These are phyloP conservation scores for Melanomma pulvis-pyrius DNA, from an alignment of 495 filamentous ascomycete species.

Conservation along the genomic window DNA sequence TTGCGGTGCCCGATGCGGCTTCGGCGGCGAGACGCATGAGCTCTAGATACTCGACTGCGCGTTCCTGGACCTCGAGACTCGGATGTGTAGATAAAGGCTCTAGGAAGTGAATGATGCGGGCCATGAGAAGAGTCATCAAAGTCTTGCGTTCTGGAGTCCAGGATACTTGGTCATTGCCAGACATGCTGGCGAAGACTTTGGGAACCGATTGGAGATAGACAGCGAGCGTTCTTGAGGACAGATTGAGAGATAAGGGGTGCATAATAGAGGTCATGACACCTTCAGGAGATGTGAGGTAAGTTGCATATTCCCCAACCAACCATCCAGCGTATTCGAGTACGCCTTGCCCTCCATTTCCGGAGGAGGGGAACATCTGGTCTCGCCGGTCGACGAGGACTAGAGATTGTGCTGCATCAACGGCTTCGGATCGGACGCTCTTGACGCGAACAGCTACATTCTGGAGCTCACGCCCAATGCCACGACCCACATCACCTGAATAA, in stretches of 20 bases:
- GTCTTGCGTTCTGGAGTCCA: constrained; percentile 72
- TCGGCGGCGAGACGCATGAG: constrained; percentile 82
- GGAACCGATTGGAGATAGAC: constrained; percentile 84
- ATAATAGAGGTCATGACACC: constrained; percentile 72
- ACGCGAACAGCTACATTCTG: constrained; percentile 92
- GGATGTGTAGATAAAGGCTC: constrained; percentile 79
- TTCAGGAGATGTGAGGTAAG: constrained; percentile 64
- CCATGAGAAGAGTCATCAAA: constrained; percentile 71
- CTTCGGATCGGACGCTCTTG: constrained; percentile 71
- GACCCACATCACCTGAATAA: constrained; percentile 57
- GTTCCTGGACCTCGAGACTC: constrained; percentile 91
- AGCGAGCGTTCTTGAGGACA: constrained; percentile 65
- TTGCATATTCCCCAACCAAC: constrained; percentile 85
- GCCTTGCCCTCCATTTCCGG: constrained; percentile 56
- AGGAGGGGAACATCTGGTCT: constrained; percentile 51
- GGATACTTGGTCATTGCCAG: constrained; percentile 53
- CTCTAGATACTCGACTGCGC: constrained; percentile 88
- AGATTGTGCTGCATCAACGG: constrained; percentile 79
- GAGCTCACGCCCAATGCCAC: constrained; percentile 78
- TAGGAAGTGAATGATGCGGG: constrained; percentile 76
- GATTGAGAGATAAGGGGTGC: constrained; percentile 61
- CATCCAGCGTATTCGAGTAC: constrained; percentile 75
- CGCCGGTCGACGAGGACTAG: constrained; percentile 60
- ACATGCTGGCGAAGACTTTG: constrained; percentile 76
- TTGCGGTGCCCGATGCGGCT: constrained; percentile 66